These are phyloP conservation scores for Suillus plorans DNA, from an alignment of 768 basidiomycete genomes.

Conservation along the genomic window DNA sequence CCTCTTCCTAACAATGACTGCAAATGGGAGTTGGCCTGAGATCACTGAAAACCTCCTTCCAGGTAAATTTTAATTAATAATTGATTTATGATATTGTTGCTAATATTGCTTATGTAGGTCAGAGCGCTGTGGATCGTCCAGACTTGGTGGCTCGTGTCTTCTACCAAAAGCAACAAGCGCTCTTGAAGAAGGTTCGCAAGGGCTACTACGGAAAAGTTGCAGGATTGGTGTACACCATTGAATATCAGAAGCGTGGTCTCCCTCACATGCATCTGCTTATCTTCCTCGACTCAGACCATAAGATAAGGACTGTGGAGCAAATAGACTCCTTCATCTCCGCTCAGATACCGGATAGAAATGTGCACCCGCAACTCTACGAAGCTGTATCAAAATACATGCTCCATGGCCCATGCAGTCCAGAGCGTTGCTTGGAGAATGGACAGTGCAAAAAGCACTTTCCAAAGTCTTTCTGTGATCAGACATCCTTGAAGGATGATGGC, in stretches of 20 bases:
- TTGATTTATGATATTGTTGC: not conserved
- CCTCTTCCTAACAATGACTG: constrained; percentile 53
- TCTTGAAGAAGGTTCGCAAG: constrained; percentile 12
- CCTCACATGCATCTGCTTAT: constrained; percentile 55
- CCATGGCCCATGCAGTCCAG: no score
- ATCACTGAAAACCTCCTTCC: constrained; percentile 30
- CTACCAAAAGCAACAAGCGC: no score
- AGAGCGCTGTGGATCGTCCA: constrained; percentile 24
- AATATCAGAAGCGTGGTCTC: constrained; percentile 58
- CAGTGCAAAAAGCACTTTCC: constrained; percentile 34
- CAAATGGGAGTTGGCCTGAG: constrained; percentile 35
- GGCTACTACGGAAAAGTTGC: constrained; percentile 42
- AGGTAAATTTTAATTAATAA: constrained; percentile 14
- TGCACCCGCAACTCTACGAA: no score
- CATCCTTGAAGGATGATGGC: constrained; percentile 36
- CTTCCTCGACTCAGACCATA: constrained; percentile 34
- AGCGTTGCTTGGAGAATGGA: no score
- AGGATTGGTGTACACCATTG: constrained; percentile 50
- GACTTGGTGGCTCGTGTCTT: no score
- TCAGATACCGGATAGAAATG: constrained; percentile 40
- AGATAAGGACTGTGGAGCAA: constrained; percentile 34
- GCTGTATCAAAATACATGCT: no score
- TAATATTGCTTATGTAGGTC: constrained; percentile 14
- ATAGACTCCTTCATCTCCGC: constrained; percentile 44
- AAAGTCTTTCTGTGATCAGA: constrained; percentile 35